Evolutionary conservation across 257 asterid species (phyloP).

Genomic region (Solanum pinnatisectum): DNA sequence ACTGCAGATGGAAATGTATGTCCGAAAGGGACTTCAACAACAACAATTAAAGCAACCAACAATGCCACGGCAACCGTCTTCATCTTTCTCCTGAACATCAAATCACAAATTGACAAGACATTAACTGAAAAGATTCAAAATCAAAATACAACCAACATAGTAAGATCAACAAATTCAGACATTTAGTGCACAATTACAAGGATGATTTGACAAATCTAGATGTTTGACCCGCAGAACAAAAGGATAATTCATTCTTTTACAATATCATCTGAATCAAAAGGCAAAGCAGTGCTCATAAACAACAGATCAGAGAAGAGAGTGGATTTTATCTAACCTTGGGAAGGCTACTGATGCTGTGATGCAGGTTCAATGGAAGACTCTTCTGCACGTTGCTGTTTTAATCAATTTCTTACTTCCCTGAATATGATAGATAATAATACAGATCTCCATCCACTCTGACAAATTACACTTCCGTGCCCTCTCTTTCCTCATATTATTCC

Average conservation of each 20-base stretch:
- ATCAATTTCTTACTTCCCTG: neutral
- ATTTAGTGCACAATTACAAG: neutral
- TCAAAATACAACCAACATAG: neutral
- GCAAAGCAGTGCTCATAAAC: neutral
- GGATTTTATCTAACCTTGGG: neutral
- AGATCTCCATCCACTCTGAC: neutral
- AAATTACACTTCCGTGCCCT: neutral
- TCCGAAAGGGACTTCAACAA: constrained; percentile 24
- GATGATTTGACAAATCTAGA: neutral
- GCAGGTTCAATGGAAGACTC: neutral
- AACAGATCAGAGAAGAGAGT: neutral
- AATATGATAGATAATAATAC: neutral
- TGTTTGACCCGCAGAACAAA: neutral
- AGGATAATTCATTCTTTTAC: neutral
- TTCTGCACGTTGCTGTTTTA: neutral
- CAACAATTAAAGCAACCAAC: constrained; percentile 27
- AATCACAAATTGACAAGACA: neutral
- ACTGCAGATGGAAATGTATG: constrained; percentile 16
- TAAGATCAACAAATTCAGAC: neutral
- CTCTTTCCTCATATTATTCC: neutral
- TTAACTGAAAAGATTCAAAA: neutral
- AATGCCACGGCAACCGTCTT: constrained; percentile 20
- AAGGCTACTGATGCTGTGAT: neutral
- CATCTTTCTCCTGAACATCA: constrained; percentile 16
- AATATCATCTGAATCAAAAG: neutral